phyloP scores from a whole-genome alignment of 2,329 filamentous ascomycete species.

The Herpotrichia juniperi region DNA sequence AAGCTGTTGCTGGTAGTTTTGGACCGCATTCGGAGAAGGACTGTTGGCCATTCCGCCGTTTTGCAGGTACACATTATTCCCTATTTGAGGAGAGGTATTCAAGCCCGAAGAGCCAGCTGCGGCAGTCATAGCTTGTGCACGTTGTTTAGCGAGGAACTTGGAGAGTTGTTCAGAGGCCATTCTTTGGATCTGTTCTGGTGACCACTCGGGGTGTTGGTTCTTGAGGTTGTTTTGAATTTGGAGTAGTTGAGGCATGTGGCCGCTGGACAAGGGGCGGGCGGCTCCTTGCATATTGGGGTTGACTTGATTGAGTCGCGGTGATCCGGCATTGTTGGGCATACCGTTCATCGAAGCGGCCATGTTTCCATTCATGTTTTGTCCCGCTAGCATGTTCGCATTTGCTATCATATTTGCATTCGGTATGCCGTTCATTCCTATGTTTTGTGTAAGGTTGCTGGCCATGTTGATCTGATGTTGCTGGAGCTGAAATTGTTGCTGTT shows the following conservation, averaged over 20 bases:
- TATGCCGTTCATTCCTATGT: constrained; percentile 41
- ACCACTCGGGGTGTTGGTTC: constrained; percentile 44
- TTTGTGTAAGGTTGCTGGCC: constrained; percentile 39
- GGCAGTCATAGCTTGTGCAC: constrained; percentile 44
- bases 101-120: constrained; percentile 41
- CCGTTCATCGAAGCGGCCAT: constrained; percentile 36
- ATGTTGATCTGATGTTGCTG: constrained; percentile 47
- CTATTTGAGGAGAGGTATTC: constrained; percentile 38
- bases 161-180: constrained; percentile 42
- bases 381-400: constrained; percentile 7
- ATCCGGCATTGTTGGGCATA: constrained; percentile 40
- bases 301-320: constrained; percentile 40
- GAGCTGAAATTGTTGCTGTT: constrained; percentile 44
- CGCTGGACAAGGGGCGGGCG: constrained; percentile 36
- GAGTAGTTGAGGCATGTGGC: constrained; percentile 41
- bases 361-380: constrained; percentile 35
- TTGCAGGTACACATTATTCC: constrained; percentile 41
- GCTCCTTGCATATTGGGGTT: constrained; percentile 37
- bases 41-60: constrained; percentile 37
- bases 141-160: constrained; percentile 38
- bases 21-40: constrained; percentile 40
- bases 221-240: constrained; percentile 40
- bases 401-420: constrained; percentile 32
- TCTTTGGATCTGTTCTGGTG: constrained; percentile 40
- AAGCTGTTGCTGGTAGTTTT: constrained; percentile 45